Conservation (phyloP, 2,329 filamentous ascomycete species). For the Venturia pyrina region DNA sequence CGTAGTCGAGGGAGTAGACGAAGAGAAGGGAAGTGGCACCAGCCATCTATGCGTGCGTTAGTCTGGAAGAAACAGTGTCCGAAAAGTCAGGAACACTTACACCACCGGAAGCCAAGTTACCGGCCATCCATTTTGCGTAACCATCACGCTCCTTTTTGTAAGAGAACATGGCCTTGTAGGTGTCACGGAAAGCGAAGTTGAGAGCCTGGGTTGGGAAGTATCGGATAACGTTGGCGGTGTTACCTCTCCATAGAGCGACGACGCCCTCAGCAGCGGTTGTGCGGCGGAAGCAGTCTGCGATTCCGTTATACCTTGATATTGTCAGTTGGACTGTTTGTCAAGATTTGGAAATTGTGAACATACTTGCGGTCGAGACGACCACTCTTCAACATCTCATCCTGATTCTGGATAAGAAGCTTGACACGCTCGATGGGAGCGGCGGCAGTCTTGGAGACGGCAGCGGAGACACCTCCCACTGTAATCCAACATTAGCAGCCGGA, state of each 20-base stretch:
- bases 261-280: slow-evolving; percentile 87
- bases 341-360: slow-evolving; percentile 21
- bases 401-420: slow-evolving; percentile 99
- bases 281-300: slow-evolving; percentile 89
- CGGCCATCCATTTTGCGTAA: slow-evolving; percentile 97
- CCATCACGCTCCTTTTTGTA: slow-evolving; percentile 99
- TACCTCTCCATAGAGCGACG: slow-evolving; percentile 95
- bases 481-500: background rate
- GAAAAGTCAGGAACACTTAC: slow-evolving; percentile 46
- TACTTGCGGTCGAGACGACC: slow-evolving; percentile 98
- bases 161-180: slow-evolving; percentile 99
- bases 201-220: slow-evolving; percentile 99
- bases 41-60: slow-evolving; percentile 52
- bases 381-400: slow-evolving; percentile 99
- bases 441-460: slow-evolving; percentile 99
- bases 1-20: slow-evolving; percentile 99
- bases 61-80: slow-evolving; percentile 13
- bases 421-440: slow-evolving; percentile 99
- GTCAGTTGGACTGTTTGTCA: background rate
- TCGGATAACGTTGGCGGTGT: slow-evolving; percentile 99
- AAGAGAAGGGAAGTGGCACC: slow-evolving; percentile 99
- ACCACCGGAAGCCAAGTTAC: slow-evolving; percentile 99
- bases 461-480: slow-evolving; percentile 98
- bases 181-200: slow-evolving; percentile 99
- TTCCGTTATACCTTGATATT: slow-evolving; percentile 63